Base-by-base conservation (phyloP, 2,329 filamentous ascomycete genomes). In the Cercospora sp. region DNA sequence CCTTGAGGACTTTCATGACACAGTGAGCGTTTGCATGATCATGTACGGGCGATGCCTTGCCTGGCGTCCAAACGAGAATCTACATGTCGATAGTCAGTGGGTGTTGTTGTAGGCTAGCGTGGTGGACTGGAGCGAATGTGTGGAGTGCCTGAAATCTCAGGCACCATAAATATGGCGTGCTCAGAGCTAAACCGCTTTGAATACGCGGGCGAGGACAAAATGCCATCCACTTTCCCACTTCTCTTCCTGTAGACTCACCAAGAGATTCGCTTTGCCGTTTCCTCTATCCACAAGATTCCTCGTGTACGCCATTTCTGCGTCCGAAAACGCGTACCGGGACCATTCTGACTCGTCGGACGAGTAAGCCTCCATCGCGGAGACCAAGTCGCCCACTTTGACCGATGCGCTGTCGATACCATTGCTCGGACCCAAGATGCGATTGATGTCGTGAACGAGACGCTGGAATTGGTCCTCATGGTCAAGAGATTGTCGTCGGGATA, bases 221-320 rank as follows among this genome's bases (percentile, higher is more conserved):
- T 51, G 64, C 26, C 26, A 57, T 30, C 30, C 51, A 33, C 48
- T 45, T 48, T 59, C 55, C 31, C 30, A 59, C 55, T 59, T 36
- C 36, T 53, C 36, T n/a, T 48, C 28, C 28, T 63, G 36, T 68
- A 26, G 28, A 80, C 86, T 76, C 80, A 91, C 89, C 78, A 92
- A 31, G 40, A 64, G 79, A 75, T 92, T 92, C 75, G 88, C 89
- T 79, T 91, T 92, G 68, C 89, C 93, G 74, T 97, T 97, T 2
- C 93, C 92, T 77, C 93, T 90, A 75, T 97, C 92, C 55, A 97
- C 93, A 3, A 97, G 86, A 77, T 97, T 97, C 65, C 94, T 84
- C 12, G 94, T 97, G 79, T 97, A 97, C 1, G 87, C 86, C 74
- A 89, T 85, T 71, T 84, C 88, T 18, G 81, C 73, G 75, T 97